Conservation (phyloP, 345 rosid species). For the Luvunga scandens region DNA sequence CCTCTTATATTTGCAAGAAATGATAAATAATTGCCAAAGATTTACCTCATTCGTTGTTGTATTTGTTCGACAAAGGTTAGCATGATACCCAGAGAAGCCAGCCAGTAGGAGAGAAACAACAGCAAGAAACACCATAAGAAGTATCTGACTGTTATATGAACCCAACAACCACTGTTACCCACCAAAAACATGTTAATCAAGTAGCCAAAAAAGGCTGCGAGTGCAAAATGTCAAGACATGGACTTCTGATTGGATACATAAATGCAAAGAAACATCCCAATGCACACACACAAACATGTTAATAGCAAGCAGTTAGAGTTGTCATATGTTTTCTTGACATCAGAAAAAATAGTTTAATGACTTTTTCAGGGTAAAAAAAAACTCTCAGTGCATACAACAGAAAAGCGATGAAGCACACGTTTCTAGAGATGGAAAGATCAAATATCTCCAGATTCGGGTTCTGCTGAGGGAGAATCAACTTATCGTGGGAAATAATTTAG, state of each 20-base stretch:
- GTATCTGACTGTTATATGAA: constrained; percentile 83
- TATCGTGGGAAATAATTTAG: neutral
- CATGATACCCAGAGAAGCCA: constrained; percentile 86
- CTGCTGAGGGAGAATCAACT: neutral
- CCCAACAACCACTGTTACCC: constrained; percentile 77
- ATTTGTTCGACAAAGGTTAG: constrained; percentile 73
- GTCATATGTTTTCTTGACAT: neutral
- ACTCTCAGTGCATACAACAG: neutral
- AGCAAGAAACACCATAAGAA: constrained; percentile 79
- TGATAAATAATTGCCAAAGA: neutral
- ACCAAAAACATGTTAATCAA: constrained; percentile 15
- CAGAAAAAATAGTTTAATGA: neutral
- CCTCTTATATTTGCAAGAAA: neutral
- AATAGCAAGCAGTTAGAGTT: neutral
- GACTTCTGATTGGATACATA: neutral
- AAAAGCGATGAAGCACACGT: neutral
- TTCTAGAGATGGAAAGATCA: neutral
- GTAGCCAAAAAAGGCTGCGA: neutral
- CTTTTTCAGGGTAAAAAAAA: neutral
- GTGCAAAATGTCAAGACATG: neutral
- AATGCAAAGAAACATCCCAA: neutral
- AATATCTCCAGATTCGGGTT: neutral
- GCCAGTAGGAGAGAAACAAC: constrained; percentile 72
- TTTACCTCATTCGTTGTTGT: constrained; percentile 88
- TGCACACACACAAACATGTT: neutral